Conservation (phyloP, 495 filamentous ascomycete species). For the Terfezia claveryi region DNA sequence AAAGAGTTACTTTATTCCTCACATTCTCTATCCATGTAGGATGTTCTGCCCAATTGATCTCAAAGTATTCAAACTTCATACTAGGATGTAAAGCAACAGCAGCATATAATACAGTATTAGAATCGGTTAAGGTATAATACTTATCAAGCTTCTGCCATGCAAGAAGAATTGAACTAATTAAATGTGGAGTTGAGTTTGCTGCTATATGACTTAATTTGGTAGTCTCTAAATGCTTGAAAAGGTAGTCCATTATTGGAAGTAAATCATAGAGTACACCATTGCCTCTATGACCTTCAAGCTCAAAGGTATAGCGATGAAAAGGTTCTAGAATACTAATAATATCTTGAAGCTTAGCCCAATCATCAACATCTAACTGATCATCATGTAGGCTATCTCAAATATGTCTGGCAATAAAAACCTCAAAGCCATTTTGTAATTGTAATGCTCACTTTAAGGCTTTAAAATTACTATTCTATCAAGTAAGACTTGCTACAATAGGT, state of each 20-base stretch:
- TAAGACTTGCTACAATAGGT: not conserved
- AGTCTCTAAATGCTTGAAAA: too few species aligned
- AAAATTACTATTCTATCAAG: constrained; percentile 5
- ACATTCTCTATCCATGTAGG: too few species aligned
- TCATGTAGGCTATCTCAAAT: not conserved
- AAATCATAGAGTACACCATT: not conserved
- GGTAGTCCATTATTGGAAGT: not conserved
- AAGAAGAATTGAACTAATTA: not conserved
- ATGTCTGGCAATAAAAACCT: constrained; percentile 1
- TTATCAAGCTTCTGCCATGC: not conserved
- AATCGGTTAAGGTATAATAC: not conserved
- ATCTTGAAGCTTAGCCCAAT: constrained; percentile 2
- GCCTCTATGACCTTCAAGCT: not conserved
- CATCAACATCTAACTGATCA: not conserved
- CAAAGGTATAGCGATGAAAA: not conserved
- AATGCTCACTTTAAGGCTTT: constrained; percentile 1
- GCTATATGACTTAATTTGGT: too few species aligned
- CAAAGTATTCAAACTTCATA: too few species aligned
- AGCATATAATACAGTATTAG: not conserved
- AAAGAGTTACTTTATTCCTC: too few species aligned
- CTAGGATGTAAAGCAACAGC: not conserved
- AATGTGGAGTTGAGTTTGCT: not conserved
- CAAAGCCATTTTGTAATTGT: constrained; percentile 1
- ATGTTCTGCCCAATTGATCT: too few species aligned
- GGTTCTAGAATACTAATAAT: constrained; percentile 1